Conservation (phyloP, 192 early-diverging fungal genomes). For the Paraglomus occultum region DNA sequence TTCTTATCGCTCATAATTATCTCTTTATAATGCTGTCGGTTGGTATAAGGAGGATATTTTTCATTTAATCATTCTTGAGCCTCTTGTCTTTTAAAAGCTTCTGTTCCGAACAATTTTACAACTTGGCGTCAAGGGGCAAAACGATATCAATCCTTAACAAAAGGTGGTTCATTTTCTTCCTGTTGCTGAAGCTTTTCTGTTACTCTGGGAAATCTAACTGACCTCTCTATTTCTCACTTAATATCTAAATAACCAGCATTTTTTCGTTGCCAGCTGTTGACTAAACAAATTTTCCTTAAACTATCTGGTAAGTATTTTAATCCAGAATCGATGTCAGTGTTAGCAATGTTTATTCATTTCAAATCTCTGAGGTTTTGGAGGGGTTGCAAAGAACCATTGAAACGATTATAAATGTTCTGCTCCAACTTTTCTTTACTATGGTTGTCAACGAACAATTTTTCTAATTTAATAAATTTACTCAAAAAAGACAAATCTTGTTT, state of each 20-base stretch:
- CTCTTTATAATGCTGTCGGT: background rate
- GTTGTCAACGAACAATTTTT: background rate
- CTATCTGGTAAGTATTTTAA: constrained; percentile 3
- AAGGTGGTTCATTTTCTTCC: too few relatives aligned
- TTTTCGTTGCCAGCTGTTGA: too few relatives aligned
- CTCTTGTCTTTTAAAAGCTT: background rate
- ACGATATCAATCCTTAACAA: too few relatives aligned
- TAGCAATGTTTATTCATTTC: background rate
- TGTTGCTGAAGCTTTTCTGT: too few relatives aligned
- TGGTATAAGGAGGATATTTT: background rate
- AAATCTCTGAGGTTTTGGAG: background rate
- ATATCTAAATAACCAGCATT: too few relatives aligned
- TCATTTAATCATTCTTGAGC: constrained; percentile 1
- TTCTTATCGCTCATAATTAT: background rate
- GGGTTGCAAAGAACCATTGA: background rate
- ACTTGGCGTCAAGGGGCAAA: too few relatives aligned
- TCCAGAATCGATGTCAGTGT: background rate
- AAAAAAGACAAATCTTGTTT: background rate
- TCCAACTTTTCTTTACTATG: background rate
- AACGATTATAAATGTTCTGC: constrained; percentile 2
- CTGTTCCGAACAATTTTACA: too few relatives aligned
- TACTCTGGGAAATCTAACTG: too few relatives aligned
- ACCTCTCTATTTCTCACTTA: too few relatives aligned
- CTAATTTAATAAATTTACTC: constrained; percentile 14
- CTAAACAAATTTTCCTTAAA: background rate